Evolutionary conservation across 306 rosid species (phyloP), one percentile per base, ranked within the genome.

Genomic region (Dicorynia guianensis): DNA sequence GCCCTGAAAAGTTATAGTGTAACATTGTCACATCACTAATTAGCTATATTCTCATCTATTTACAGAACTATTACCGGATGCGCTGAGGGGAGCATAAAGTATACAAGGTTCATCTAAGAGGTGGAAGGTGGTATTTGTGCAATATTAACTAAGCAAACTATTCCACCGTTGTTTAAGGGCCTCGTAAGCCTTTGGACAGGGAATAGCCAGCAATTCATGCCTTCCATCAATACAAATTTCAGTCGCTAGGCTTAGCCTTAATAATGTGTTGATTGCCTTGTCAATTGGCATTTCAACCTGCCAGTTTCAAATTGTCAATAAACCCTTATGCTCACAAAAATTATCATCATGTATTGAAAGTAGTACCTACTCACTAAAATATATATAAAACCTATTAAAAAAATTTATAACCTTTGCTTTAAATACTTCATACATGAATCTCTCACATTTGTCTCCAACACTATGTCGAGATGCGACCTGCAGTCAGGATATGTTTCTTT

Each of bases 241-340:
- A 62, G 88, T 83, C 39, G 87, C 97, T 10, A 94, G 85, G 78
- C 87, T 88, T 56, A 94, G 78, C 85, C 98, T 88, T 72, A 86
- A 67, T 62, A 91, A 74, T 7, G 95, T 90, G 59, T 80, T 63
- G 40, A 91, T 68, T 70, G 97, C 98, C 77, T 91, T 85, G 76
- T 94, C 96, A 57, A 90, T 68, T 52, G 95, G 90, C 98, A 94
- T 90, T 85, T 94, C 91, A 60, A 94, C 96, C 98, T 94, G 94
- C 82, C 25, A 84, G 63, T 59, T 69, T 68, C 75, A 64, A 65
- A 54, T 59, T n/a, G 49, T 80, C 68, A 76, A 57, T 46, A 7
- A 52, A 60, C 62, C 20, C 39, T 47, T 25, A 20, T 39, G 43
- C 30, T 52, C 75, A 70, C 19, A 25, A 25, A 25, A 1, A 25